A percentile compares a stretch with the other conserved stretches of the same genome.
phyloP scores from a whole-genome alignment of 805 yeast genomes.

The Cyberlindnera americana region DNA sequence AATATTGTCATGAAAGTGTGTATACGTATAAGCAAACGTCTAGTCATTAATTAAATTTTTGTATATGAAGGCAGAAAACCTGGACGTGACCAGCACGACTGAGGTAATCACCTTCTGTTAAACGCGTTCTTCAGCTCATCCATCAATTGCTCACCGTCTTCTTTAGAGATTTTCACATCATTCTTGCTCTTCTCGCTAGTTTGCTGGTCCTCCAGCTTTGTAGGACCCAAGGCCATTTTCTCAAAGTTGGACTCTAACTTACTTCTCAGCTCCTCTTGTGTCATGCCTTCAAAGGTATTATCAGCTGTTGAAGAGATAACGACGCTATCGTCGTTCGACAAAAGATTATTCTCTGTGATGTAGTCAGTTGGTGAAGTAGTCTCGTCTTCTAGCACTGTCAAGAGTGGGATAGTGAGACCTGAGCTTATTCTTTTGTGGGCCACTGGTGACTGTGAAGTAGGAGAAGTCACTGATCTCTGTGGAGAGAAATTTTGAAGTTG shows the following conservation, averaged over 20 bases:
- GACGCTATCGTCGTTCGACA: conserved; percentile 28
- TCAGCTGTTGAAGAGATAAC: conserved; percentile 15
- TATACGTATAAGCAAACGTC: too few relatives aligned
- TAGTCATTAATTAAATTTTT: too few relatives aligned
- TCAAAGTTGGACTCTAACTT: conserved; percentile 22
- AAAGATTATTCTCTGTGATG: conserved; percentile 15
- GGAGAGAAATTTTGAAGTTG: conserved; percentile 9
- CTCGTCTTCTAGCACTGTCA: conserved; percentile 27
- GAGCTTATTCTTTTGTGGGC: conserved; percentile 26
- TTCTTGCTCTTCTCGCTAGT: conserved; percentile 14
- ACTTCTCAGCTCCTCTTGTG: conserved; percentile 18
- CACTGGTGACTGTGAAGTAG: conserved; percentile 9
- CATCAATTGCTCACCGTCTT: conserved; percentile 16
- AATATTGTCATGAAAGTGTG: neutral
- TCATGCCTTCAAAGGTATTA: conserved; percentile 11
- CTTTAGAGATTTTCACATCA: conserved; percentile 9
- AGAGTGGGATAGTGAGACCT: conserved; percentile 27
- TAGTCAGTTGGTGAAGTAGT: conserved; percentile 11
- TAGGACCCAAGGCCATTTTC: conserved; percentile 9
- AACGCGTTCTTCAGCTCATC: conserved; percentile 18
- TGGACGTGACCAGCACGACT: conserved; percentile 11
- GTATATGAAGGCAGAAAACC: too few relatives aligned
- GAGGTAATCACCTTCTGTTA: conserved; percentile 8
- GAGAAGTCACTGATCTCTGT: conserved; percentile 13
- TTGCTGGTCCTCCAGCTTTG: conserved; percentile 3